Conservation (phyloP, 192 early-diverging fungal genomes). For the Piromyces finnis region DNA sequence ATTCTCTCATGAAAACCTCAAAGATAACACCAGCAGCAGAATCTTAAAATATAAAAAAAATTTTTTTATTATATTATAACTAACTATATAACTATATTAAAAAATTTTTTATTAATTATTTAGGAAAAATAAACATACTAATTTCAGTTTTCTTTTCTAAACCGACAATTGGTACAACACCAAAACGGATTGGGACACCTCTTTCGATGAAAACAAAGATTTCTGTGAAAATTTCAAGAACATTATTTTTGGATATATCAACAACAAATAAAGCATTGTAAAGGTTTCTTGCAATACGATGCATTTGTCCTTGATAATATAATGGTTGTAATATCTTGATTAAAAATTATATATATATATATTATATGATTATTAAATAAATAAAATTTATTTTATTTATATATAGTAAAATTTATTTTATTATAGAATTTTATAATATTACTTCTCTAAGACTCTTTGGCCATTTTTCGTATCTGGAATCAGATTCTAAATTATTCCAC, state of each 20-base stretch:
- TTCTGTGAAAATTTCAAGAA: slow-evolving; percentile 36
- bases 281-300: slow-evolving; percentile 58
- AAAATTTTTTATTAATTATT: neutral
- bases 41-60: too few species aligned
- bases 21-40: neutral
- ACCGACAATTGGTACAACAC: slow-evolving; percentile 51
- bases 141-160: slow-evolving; percentile 6
- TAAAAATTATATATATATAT: neutral
- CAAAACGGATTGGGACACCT: slow-evolving; percentile 69
- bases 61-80: too few species aligned
- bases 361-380: neutral
- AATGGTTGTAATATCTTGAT: slow-evolving; percentile 32
- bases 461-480: slow-evolving; percentile 55
- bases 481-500: slow-evolving; percentile 84
- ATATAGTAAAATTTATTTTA: neutral
- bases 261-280: slow-evolving; percentile 52
- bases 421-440: neutral
- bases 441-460: slow-evolving; percentile 26
- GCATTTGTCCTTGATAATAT: slow-evolving; percentile 46
- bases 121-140: neutral
- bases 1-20: neutral
- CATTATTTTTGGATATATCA: slow-evolving; percentile 38
- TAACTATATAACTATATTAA: too few species aligned
- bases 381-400: neutral
- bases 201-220: slow-evolving; percentile 43